Percentiles rank a stretch among this genome's conserved stretches.
Conservation (phyloP, 2,329 filamentous ascomycete genomes). For the Seiridium cupressi region DNA sequence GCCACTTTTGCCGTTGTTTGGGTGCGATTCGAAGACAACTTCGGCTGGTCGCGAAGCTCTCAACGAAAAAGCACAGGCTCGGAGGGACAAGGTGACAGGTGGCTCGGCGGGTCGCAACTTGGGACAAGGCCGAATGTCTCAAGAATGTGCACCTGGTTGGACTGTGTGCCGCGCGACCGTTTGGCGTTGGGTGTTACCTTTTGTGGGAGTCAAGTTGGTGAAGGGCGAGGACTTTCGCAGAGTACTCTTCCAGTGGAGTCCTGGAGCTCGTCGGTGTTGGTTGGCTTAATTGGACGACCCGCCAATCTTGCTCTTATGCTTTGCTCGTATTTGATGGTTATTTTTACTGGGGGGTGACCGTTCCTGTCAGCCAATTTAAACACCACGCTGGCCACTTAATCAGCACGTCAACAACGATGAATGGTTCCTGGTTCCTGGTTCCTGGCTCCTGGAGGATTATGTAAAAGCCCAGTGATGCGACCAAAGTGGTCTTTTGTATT, state of each 20-base stretch:
- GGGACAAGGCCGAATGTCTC: conserved; percentile 2
- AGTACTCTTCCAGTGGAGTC: neutral
- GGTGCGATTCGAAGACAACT: conserved; percentile 12
- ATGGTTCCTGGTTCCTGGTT: conserved; percentile 14
- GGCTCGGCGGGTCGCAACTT: neutral
- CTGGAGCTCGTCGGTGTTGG: neutral
- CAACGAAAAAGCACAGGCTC: conserved; percentile 13
- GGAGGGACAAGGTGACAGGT: conserved; percentile 7
- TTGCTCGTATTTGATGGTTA: neutral
- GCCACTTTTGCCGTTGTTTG: conserved; percentile 43
- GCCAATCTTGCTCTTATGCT: neutral
- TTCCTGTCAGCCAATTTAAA: conserved; percentile 6
- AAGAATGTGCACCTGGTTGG: neutral
- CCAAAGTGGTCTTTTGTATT: no score
- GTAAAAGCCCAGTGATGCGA: no score
- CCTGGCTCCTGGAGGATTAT: neutral
- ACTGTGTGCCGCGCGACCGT: neutral
- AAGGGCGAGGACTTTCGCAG: neutral
- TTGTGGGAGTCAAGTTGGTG: neutral
- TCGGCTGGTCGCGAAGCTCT: conserved; percentile 1
- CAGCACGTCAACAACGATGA: neutral
- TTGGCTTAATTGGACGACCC: neutral
- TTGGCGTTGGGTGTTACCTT: neutral
- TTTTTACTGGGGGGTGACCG: conserved; percentile 14
- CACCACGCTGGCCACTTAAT: conserved; percentile 8